phyloP scores from a whole-genome alignment of 1,139 yeast species.

The Zhuliangozyma parablackwelliae region DNA sequence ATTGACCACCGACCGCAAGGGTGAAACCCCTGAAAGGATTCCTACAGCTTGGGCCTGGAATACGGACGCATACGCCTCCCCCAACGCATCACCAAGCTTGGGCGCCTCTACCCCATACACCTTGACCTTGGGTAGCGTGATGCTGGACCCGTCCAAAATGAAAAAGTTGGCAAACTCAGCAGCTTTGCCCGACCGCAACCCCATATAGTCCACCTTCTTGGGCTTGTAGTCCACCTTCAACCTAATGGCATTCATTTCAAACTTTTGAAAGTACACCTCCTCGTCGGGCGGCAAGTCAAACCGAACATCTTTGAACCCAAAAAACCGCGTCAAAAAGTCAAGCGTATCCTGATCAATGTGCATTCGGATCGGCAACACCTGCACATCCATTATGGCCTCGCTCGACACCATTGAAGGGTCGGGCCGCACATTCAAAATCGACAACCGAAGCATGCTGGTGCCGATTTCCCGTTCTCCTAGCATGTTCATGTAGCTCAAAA shows the following conservation, averaged over 20 bases:
- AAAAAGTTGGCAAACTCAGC: conserved; percentile 86
- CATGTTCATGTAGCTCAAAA: conserved; percentile 64
- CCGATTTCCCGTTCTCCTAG: conserved; percentile 70
- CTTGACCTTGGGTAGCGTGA: conserved; percentile 56
- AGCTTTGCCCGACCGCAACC: conserved; percentile 79
- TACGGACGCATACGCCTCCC: conserved; percentile 80
- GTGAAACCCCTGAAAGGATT: conserved; percentile 78
- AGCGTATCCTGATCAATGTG: conserved; percentile 92
- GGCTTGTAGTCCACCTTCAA: conserved; percentile 89
- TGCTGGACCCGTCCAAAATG: conserved; percentile 77
- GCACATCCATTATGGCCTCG: conserved; percentile 57
- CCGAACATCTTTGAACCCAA: conserved; percentile 72
- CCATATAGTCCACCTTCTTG: conserved; percentile 77
- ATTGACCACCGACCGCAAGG: conserved; percentile 71
- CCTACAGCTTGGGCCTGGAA: conserved; percentile 78
- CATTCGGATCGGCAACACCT: conserved; percentile 68
- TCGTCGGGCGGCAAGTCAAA: conserved; percentile 59
- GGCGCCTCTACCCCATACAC: conserved; percentile 79
- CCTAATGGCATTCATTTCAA: conserved; percentile 57
- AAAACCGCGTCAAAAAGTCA: conserved; percentile 75
- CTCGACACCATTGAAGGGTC: conserved; percentile 59
- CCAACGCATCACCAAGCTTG: conserved; percentile 50
- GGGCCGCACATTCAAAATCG: conserved; percentile 62
- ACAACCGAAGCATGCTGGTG: conserved; percentile 56
- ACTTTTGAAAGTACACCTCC: conserved; percentile 62